Evolutionary conservation across 345 rosid species (phyloP).

Genomic region (Brassica carinata): DNA sequence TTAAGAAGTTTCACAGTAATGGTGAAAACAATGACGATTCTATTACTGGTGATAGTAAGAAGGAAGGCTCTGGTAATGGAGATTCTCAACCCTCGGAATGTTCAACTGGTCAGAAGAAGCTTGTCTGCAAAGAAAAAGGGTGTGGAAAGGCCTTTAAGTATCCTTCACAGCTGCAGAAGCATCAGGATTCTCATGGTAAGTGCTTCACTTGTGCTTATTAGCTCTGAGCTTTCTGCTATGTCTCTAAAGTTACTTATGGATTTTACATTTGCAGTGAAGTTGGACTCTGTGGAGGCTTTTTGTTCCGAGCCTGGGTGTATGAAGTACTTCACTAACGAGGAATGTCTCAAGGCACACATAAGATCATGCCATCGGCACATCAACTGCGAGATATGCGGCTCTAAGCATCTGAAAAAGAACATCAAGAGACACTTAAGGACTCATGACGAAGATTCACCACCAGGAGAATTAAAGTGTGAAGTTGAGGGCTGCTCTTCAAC

Average conservation of each 20-base stretch:
- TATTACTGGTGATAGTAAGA: background rate
- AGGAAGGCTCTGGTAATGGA: background rate
- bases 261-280: constrained; percentile 55
- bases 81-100: constrained; percentile 29
- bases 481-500: constrained; percentile 61
- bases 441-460: constrained; percentile 54
- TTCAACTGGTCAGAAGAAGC: constrained; percentile 40
- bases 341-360: constrained; percentile 72
- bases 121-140: constrained; percentile 66
- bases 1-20: constrained; percentile 50
- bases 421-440: constrained; percentile 69
- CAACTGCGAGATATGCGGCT: constrained; percentile 66
- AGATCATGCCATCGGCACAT: constrained; percentile 60
- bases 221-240: background rate
- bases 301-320: constrained; percentile 75
- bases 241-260: constrained; percentile 15
- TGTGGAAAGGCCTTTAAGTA: constrained; percentile 79
- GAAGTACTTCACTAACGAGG: constrained; percentile 71
- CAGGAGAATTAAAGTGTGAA: constrained; percentile 53
- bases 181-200: constrained; percentile 78
- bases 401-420: constrained; percentile 71
- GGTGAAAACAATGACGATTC: background rate
- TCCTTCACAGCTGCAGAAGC: constrained; percentile 63
- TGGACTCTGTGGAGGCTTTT: constrained; percentile 71
- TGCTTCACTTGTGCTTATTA: constrained; percentile 4